phyloP scores from a whole-genome alignment of 495 filamentous ascomycete species.

The Neurospora sp. region DNA sequence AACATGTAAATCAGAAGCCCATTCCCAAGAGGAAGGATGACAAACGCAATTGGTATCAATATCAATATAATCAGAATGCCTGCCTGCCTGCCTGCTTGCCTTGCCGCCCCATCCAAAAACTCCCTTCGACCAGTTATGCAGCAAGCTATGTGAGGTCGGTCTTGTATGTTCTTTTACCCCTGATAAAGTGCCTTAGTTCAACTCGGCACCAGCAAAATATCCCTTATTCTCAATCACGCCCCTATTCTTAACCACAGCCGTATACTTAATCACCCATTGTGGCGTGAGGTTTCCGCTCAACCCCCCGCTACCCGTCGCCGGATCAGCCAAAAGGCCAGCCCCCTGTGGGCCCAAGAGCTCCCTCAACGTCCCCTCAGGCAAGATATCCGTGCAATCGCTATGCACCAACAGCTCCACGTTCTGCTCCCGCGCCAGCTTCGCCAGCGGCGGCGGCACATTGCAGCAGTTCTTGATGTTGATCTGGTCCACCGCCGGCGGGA shows the following conservation, averaged over 20 bases:
- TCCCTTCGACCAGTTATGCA: background rate
- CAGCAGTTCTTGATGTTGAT: constrained; percentile 97
- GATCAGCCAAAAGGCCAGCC: constrained; percentile 54
- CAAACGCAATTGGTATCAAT: constrained; percentile 1
- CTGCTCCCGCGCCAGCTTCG: constrained; percentile 73
- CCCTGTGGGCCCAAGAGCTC: constrained; percentile 68
- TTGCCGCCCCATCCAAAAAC: background rate
- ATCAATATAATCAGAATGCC: background rate
- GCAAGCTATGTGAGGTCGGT: background rate
- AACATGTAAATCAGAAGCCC: background rate
- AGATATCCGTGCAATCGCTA: constrained; percentile 85
- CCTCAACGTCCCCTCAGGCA: constrained; percentile 72
- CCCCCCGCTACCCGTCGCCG: constrained; percentile 28
- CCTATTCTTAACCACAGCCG: constrained; percentile 90
- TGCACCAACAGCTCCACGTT: constrained; percentile 85
- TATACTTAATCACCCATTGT: constrained; percentile 96
- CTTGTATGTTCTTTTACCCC: background rate
- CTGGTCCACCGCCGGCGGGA: constrained; percentile 83
- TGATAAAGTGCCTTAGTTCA: constrained; percentile 16
- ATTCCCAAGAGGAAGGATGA: background rate
- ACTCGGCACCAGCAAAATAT: constrained; percentile 78
- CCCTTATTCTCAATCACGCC: constrained; percentile 98
- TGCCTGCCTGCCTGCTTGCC: background rate
- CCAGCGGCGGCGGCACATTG: constrained; percentile 82
- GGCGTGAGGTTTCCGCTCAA: constrained; percentile 70